A percentile compares a stretch with the other conserved stretches of the same genome.
These are phyloP conservation scores for Penicillium sclerotigenum DNA, from an alignment of 2,329 filamentous ascomycete genomes.

Conservation along the genomic window DNA sequence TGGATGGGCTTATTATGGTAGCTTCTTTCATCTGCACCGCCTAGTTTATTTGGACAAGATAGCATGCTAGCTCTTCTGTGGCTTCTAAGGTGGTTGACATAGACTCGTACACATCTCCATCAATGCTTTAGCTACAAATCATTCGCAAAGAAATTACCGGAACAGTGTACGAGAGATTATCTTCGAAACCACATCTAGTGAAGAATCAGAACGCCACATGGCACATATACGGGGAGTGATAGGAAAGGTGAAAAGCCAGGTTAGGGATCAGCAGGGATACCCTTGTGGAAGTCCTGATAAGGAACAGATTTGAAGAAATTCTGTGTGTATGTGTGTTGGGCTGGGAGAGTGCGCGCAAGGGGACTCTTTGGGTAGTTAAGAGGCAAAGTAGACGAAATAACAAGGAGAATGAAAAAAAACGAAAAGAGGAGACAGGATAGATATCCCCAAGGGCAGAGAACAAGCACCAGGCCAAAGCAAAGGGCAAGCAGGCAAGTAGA, in stretches of 20 bases:
- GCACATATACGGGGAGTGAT: conserved; percentile 17
- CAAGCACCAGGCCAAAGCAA: conserved; percentile 11
- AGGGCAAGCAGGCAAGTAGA: conserved; percentile 6
- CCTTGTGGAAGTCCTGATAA: conserved; percentile 28
- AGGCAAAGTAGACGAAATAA: conserved; percentile 29
- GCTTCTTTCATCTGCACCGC: not conserved
- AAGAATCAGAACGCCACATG: conserved; percentile 19
- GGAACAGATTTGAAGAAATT: conserved; percentile 27
- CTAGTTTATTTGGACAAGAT: not conserved
- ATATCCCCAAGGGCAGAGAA: conserved; percentile 10
- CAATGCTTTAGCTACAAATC: not conserved
- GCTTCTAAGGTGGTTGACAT: not conserved
- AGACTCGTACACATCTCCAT: not conserved
- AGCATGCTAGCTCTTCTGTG: not conserved
- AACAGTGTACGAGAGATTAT: conserved; percentile 11
- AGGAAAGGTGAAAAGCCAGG: conserved; percentile 18
- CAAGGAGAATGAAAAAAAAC: conserved; percentile 29
- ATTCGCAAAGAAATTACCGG: not conserved
- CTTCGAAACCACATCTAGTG: conserved; percentile 23
- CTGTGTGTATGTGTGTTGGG: conserved; percentile 25
- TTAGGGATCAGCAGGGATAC: conserved; percentile 21
- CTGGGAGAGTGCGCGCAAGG: conserved; percentile 29
- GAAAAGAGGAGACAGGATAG: conserved; percentile 13
- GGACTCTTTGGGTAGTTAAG: conserved; percentile 29
- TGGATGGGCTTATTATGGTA: not conserved